phyloP scores from a whole-genome alignment of 192 early-diverging fungal genomes.

The Coemansia sp. region DNA sequence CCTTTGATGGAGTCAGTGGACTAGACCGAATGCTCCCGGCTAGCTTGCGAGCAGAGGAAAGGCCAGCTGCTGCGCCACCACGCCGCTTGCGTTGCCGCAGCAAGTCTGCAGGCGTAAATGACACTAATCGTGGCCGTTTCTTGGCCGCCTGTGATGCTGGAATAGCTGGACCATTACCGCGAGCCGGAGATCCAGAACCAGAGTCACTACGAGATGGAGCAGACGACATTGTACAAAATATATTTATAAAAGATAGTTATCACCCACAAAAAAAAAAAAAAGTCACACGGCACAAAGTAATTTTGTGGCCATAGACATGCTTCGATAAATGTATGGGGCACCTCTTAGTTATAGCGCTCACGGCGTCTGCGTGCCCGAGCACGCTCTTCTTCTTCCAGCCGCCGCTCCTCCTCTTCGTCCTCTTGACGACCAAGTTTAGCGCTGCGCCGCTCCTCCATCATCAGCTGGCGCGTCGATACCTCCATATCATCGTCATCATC shows the following conservation, averaged over 20 bases:
- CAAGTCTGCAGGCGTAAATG: conserved; percentile 30
- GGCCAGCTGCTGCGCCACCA: conserved; percentile 13
- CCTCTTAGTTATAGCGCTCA: conserved; percentile 2
- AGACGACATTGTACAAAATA: background rate
- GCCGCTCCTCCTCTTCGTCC: conserved; percentile 48
- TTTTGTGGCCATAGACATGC: background rate
- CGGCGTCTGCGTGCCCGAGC: conserved; percentile 21
- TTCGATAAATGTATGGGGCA: background rate
- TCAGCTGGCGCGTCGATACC: conserved; percentile 43
- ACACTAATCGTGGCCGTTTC: conserved; percentile 32
- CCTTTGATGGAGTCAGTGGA: conserved; percentile 20
- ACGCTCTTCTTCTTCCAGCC: conserved; percentile 30
- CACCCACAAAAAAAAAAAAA: background rate
- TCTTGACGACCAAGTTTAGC: conserved; percentile 42
- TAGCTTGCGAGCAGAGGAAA: conserved; percentile 20
- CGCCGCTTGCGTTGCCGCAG: conserved; percentile 43
- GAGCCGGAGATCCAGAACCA: background rate
- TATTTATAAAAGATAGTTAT: background rate
- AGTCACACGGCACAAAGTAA: background rate
- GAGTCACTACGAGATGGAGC: conserved; percentile 10
- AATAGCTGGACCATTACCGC: background rate
- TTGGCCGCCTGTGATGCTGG: conserved; percentile 16
- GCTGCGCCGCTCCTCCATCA: conserved; percentile 51
- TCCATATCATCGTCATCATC: conserved; percentile 56
- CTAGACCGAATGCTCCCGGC: conserved; percentile 22